These are phyloP conservation scores for Calonectria henricotiae DNA, from an alignment of 2,329 filamentous ascomycete genomes.

Conservation along the genomic window DNA sequence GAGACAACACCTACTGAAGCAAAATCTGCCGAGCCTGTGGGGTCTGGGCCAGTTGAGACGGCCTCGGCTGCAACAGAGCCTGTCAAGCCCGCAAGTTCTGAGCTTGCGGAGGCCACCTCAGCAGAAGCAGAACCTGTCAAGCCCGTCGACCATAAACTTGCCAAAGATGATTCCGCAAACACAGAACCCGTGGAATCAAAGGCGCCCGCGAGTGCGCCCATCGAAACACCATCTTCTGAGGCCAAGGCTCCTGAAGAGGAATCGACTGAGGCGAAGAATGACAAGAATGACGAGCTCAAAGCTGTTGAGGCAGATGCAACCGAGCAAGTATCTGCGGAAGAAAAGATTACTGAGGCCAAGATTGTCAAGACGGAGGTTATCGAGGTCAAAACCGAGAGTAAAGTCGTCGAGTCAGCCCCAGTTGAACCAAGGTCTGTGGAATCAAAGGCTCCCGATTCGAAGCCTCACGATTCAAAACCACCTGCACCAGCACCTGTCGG, in stretches of 20 bases:
- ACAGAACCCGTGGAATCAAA: slow-evolving; percentile 10
- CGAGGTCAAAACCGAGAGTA: slow-evolving; percentile 12
- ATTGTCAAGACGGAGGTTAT: slow-evolving; percentile 14
- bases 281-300: neutral
- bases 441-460: neutral
- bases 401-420: neutral
- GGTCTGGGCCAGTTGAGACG: neutral
- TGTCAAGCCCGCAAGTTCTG: neutral
- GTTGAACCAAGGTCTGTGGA: slow-evolving; percentile 21
- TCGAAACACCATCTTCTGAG: slow-evolving; percentile 15
- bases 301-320: neutral
- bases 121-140: slow-evolving; percentile 11
- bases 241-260: slow-evolving; percentile 23
- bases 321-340: neutral
- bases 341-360: neutral
- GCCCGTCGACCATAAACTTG: slow-evolving; percentile 4
- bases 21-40: slow-evolving; percentile 8
- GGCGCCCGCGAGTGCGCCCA: slow-evolving; percentile 3
- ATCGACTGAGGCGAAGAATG: slow-evolving; percentile 1
- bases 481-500: neutral
- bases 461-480: neutral
- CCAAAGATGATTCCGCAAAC: neutral
- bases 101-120: slow-evolving; percentile 5
- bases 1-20: slow-evolving; percentile 11
- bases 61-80: neutral